Percentiles rank a stretch among this genome's conserved stretches.
Evolutionary conservation across 129 eudicot species (phyloP).

Genomic region (Silybum marianum): DNA sequence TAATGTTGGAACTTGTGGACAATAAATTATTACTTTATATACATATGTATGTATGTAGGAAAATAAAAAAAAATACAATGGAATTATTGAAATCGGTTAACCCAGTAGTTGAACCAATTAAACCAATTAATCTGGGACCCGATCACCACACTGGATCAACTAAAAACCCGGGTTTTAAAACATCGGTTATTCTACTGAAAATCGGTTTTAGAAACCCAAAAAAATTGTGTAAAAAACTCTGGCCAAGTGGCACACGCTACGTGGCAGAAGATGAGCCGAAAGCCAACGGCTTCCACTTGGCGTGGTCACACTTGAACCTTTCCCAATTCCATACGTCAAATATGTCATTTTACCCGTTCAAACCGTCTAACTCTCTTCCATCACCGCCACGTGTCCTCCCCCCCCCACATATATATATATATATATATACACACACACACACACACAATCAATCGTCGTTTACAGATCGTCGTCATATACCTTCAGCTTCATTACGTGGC

Average conservation of each 20-base stretch:
- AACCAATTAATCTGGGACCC: too few relatives aligned
- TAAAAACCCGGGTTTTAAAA: too few relatives aligned
- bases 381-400: constrained; percentile 33
- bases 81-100: too few relatives aligned
- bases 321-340: constrained; percentile 13
- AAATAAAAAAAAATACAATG: too few relatives aligned
- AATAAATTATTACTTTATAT: too few relatives aligned
- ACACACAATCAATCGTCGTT: neutral
- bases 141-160: too few relatives aligned
- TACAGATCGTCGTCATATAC: neutral
- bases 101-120: too few relatives aligned
- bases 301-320: constrained; percentile 11
- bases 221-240: too few relatives aligned
- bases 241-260: constrained; percentile 21
- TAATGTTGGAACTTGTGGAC: too few relatives aligned
- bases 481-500: neutral
- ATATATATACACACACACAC: neutral
- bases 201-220: too few relatives aligned
- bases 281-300: constrained; percentile 26
- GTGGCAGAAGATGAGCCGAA: constrained; percentile 34
- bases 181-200: too few relatives aligned
- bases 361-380: neutral
- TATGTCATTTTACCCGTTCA: constrained; percentile 7
- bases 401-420: neutral
- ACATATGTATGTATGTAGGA: too few relatives aligned